phyloP scores from a whole-genome alignment of 192 early-diverging fungal genomes.

The Coemansia sp. region DNA sequence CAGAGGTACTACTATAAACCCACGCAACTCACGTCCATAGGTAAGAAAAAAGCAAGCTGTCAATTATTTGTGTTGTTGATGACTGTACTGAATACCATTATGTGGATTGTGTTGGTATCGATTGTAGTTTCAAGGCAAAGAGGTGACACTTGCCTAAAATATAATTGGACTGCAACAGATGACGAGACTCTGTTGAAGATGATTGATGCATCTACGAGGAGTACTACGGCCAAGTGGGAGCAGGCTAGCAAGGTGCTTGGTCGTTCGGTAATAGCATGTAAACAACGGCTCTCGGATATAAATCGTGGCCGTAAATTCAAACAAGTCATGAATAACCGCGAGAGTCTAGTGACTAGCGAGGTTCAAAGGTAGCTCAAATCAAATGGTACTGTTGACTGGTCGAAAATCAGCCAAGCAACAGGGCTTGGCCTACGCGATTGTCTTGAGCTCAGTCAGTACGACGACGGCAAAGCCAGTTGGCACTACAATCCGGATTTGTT shows the following conservation, averaged over 20 bases:
- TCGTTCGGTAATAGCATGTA: neutral
- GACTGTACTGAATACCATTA: no score
- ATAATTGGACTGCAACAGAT: neutral
- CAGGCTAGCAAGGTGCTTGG: neutral
- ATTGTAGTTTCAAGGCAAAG: no score
- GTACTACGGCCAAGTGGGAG: neutral
- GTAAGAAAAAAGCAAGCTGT: no score
- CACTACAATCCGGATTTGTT: no score
- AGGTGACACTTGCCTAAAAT: no score
- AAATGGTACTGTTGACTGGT: neutral
- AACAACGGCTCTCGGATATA: neutral
- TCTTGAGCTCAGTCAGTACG: no score
- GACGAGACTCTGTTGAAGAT: neutral
- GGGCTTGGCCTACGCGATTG: neutral
- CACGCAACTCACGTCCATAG: no score
- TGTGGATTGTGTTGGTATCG: no score
- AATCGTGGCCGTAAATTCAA: neutral
- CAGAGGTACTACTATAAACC: no score
- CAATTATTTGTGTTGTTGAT: no score
- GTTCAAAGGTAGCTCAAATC: neutral
- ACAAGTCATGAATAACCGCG: neutral
- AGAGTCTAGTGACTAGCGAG: neutral
- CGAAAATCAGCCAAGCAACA: neutral
- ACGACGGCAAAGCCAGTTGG: no score
- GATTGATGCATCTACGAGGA: neutral